Evolutionary conservation across 1,139 yeast species (phyloP).

Genomic region (Pichia sp.): DNA sequence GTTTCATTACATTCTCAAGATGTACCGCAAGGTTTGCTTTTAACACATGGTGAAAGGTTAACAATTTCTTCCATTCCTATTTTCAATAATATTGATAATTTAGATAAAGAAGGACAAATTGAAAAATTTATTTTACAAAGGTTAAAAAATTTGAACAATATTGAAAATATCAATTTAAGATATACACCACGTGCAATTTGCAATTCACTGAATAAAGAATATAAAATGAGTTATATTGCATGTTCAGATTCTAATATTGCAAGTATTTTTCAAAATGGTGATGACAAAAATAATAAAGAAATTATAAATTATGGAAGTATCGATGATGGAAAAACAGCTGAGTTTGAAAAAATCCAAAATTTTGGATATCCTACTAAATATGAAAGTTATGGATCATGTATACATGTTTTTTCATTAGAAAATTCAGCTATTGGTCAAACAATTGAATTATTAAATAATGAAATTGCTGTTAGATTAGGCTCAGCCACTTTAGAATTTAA

Average conservation of each 20-base stretch:
- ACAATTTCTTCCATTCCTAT: slow-evolving; percentile 55
- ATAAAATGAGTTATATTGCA: slow-evolving; percentile 33
- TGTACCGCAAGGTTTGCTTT: slow-evolving; percentile 56
- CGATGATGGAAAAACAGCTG: slow-evolving; percentile 11
- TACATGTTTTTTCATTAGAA: slow-evolving; percentile 44
- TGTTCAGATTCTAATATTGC: slow-evolving; percentile 42
- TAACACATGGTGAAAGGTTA: slow-evolving; percentile 47
- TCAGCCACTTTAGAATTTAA: slow-evolving; percentile 34
- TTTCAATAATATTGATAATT: slow-evolving; percentile 2
- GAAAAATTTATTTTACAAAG: slow-evolving; percentile 20
- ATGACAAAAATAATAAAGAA: slow-evolving; percentile 26
- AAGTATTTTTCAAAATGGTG: slow-evolving; percentile 28
- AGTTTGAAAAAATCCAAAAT: slow-evolving; percentile 30
- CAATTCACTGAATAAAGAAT: slow-evolving; percentile 25
- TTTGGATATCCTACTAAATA: slow-evolving; percentile 35
- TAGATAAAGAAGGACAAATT: background rate
- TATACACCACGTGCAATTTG: slow-evolving; percentile 50
- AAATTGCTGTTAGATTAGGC: slow-evolving; percentile 37
- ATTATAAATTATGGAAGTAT: slow-evolving; percentile 19
- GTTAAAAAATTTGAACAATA: slow-evolving; percentile 41
- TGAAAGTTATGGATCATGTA: slow-evolving; percentile 44
- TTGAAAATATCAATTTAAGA: slow-evolving; percentile 39
- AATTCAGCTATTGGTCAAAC: slow-evolving; percentile 36
- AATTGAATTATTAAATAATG: slow-evolving; percentile 36
- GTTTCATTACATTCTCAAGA: slow-evolving; percentile 61